phyloP scores from a whole-genome alignment of 2,329 filamentous ascomycete genomes.

The Claviceps maximensis region DNA sequence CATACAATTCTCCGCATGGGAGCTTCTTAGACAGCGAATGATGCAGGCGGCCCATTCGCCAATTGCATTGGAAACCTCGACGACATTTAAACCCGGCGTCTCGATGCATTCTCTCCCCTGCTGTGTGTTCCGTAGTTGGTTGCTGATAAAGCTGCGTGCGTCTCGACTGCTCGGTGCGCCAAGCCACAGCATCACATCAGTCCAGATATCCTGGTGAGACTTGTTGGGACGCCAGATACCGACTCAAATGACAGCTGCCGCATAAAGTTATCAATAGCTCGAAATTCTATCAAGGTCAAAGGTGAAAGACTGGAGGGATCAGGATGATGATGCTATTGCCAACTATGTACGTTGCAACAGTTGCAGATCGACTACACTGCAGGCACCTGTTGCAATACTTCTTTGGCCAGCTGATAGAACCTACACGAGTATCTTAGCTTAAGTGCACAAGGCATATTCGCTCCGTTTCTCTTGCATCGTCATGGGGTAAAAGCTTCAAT shows the following conservation, averaged over 20 bases:
- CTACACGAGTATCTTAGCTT: background rate
- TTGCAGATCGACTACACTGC: background rate
- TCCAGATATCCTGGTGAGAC: background rate
- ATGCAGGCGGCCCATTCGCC: background rate
- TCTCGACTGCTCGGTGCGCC: background rate
- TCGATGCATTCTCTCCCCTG: too few relatives aligned
- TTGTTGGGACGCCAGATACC: too few relatives aligned
- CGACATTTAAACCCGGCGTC: too few relatives aligned
- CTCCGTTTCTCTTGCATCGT: background rate
- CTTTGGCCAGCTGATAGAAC: background rate
- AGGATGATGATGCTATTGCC: background rate
- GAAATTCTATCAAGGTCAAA: too few relatives aligned
- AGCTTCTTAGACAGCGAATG: background rate
- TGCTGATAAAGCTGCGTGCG: too few relatives aligned
- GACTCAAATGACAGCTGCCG: too few relatives aligned
- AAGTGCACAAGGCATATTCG: background rate
- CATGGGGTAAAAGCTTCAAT: background rate
- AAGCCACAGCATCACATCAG: background rate
- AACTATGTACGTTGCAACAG: background rate
- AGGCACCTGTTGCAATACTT: background rate
- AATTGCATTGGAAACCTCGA: too few relatives aligned
- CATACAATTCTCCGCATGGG: too few relatives aligned
- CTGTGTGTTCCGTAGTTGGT: too few relatives aligned
- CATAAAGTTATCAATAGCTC: too few relatives aligned
- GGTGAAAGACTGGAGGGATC: background rate